Evolutionary conservation across 768 basidiomycete species (phyloP).

Genomic region (Russula sp.): DNA sequence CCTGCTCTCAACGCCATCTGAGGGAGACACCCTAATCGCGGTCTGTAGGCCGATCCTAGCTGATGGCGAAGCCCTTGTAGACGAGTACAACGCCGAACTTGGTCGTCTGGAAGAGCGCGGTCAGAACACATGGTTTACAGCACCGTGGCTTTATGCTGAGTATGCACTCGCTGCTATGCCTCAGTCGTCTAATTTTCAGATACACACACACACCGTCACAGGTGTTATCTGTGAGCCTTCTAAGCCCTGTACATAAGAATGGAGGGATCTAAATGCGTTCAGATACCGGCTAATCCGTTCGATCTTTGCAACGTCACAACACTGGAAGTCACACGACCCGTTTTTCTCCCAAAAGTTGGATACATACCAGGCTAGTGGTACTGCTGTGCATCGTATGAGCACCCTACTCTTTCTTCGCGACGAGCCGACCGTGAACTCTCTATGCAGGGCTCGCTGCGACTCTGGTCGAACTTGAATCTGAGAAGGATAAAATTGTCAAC

Average conservation of each 20-base stretch:
- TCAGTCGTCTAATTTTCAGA: neutral
- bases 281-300: constrained; percentile 83
- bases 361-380: constrained; percentile 73
- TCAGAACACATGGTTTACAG: constrained; percentile 79
- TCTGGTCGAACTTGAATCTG: constrained; percentile 57
- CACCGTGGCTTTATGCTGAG: constrained; percentile 97
- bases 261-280: neutral
- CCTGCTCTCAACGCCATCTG: neutral
- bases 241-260: neutral
- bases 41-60: constrained; percentile 55
- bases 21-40: constrained; percentile 7
- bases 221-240: constrained; percentile 59
- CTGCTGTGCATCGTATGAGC: constrained; percentile 69
- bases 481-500: constrained; percentile 39
- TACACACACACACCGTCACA: constrained; percentile 26
- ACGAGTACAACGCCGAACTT: constrained; percentile 76
- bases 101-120: constrained; percentile 38
- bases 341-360: constrained; percentile 75
- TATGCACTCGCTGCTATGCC: constrained; percentile 37
- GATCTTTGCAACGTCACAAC: constrained; percentile 56
- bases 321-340: constrained; percentile 78
- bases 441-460: constrained; percentile 62
- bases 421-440: neutral
- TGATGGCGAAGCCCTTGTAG: constrained; percentile 67
- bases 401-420: neutral